Conservation (phyloP, 495 filamentous ascomycete genomes). For the Bryoglossum gracile region DNA sequence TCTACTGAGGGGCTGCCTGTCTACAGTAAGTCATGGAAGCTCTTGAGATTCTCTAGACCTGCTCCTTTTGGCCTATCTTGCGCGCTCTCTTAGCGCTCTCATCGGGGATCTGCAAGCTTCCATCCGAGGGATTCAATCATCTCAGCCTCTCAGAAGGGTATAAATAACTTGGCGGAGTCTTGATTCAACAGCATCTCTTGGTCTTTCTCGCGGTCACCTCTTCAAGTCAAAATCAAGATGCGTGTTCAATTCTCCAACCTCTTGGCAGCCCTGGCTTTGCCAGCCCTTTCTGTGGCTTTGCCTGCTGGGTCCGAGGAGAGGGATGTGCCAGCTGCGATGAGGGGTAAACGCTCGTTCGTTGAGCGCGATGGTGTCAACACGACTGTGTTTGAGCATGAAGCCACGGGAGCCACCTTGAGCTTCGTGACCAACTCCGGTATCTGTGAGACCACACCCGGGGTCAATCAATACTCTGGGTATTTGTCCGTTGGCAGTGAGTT, state of each 20-base stretch:
- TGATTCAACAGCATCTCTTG: not conserved
- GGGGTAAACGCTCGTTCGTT: conserved; percentile 38
- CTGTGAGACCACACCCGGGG: conserved; percentile 47
- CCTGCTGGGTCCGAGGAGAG: not conserved
- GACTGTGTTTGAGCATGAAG: conserved; percentile 46
- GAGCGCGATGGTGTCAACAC: conserved; percentile 37
- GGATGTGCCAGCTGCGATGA: conserved; percentile 9
- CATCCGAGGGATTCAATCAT: not conserved
- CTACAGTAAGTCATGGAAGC: not conserved
- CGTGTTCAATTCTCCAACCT: conserved; percentile 5
- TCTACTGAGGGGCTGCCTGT: not conserved
- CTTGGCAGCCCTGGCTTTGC: conserved; percentile 1
- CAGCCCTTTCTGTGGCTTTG: conserved; percentile 4
- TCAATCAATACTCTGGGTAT: conserved; percentile 52
- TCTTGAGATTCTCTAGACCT: not conserved
- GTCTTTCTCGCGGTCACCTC: too few species aligned
- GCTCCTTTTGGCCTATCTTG: not conserved
- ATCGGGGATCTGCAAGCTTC: not conserved
- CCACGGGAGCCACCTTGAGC: conserved; percentile 42
- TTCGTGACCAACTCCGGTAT: conserved; percentile 51
- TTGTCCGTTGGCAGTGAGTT: conserved; percentile 37
- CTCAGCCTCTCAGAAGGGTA: not conserved
- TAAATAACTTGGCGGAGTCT: not conserved
- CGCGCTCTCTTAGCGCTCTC: not conserved
- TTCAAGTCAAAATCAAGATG: conserved; percentile 7